Base-by-base conservation (phyloP, 2,329 filamentous ascomycete genomes). In the Fusarium austroafricanum region DNA sequence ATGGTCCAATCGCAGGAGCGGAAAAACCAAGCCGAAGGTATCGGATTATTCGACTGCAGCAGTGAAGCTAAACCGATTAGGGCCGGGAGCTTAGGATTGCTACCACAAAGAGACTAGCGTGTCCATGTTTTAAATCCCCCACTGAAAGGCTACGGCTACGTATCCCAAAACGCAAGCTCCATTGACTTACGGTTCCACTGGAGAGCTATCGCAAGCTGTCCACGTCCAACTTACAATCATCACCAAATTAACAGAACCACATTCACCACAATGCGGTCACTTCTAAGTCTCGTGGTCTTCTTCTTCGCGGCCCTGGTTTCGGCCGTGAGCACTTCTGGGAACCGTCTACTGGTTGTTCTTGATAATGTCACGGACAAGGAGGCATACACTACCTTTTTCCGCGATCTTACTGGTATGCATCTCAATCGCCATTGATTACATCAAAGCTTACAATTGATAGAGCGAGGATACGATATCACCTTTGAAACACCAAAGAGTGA, bases 401-500 rank as follows among this genome's bases (percentile, higher is more conserved):
- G 85, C 56, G 91, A 94, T 76, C 79, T 96, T 61, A 84, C 88
- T 77, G 84, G 92, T 92, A 83, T 76, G 77, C 20, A 11, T 51
- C 44, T 40, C 14, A 49, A 18, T 23, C n/a, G 10, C 11, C 5
- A 50, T 45, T 57, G 35, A 8, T 17, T 52, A 31, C 20, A 29
- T 23, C 18, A 26, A 38, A 67, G 51, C 70, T 73, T 63, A 79
- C 53, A 44, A 45, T 55, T 64, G 66, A 26, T 65, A 98, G 96
- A 83, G 73, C 89, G 96, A 77, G 95, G 94, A 70, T 98, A 92
- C 80, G 83, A 90, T 63, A 84, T 97, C 71, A 86, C 87, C 37
- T 94, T 94, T 78, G 89, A 94, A 78, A 94, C 93, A 10, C 92
- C 93, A 64, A 96, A 96, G 82, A 92, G 88, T 78, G 88, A 93